These are phyloP conservation scores for Mycena filopes DNA, from an alignment of 768 basidiomycete genomes.

Conservation along the genomic window DNA sequence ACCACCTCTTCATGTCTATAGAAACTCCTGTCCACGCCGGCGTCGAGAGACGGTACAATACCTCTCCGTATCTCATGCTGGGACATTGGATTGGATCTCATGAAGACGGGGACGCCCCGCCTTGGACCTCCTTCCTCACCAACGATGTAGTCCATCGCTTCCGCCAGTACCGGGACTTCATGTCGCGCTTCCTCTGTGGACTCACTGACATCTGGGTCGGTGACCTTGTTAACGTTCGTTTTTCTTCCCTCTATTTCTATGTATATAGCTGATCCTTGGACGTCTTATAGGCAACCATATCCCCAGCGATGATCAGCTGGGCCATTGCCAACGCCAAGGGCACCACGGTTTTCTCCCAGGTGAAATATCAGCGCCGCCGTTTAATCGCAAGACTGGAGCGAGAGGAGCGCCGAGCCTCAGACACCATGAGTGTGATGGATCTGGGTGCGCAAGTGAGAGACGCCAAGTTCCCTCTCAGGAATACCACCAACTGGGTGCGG, in stretches of 20 bases:
- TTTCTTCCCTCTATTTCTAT: background rate
- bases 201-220: background rate
- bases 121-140: background rate
- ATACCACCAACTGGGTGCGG: too few species aligned
- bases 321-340: background rate
- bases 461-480: too few species aligned
- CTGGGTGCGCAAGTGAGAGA: too few species aligned
- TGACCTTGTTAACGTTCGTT: background rate
- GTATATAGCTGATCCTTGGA: background rate
- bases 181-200: background rate
- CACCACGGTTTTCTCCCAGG: background rate
- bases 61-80: background rate
- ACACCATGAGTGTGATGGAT: too few species aligned
- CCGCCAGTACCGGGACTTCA: background rate
- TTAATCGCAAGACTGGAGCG: too few species aligned
- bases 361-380: background rate
- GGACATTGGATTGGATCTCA: background rate
- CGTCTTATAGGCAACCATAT: background rate
- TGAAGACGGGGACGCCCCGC: background rate
- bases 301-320: background rate
- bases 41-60: background rate
- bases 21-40: background rate
- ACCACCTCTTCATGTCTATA: background rate
- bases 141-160: background rate
- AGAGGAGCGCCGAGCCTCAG: too few species aligned